Percentiles rank a stretch among this genome's conserved stretches.
Conservation (phyloP, 2,329 filamentous ascomycete genomes). For the Fusarium coicis region DNA sequence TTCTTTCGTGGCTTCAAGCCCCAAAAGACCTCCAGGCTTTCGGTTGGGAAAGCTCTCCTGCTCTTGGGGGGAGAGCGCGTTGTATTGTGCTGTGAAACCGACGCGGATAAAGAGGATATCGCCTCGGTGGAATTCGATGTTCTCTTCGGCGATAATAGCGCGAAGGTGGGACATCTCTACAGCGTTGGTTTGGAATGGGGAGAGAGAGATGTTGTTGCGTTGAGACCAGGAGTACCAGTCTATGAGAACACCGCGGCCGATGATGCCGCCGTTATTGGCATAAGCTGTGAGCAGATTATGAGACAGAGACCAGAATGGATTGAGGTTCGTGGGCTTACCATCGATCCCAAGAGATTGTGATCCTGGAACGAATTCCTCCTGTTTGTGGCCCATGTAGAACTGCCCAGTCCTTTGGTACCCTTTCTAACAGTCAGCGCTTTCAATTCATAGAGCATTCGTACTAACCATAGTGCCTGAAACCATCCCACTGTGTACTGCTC, state of each 20-base stretch:
- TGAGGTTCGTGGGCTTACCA: background rate
- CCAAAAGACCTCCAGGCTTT: background rate
- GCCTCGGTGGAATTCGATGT: background rate
- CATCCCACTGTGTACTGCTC: background rate
- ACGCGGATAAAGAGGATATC: background rate
- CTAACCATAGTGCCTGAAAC: background rate
- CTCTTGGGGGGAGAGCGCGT: background rate
- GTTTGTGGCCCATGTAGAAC: background rate
- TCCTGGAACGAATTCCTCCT: background rate
- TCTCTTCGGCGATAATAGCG: background rate
- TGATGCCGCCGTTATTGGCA: background rate
- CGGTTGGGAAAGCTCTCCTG: background rate
- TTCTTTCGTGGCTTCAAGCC: background rate
- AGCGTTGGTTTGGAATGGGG: background rate
- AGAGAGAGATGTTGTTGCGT: background rate
- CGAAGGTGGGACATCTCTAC: background rate
- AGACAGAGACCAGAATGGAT: rapidly evolving
- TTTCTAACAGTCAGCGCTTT: background rate
- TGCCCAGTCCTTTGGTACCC: background rate
- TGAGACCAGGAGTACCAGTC: background rate
- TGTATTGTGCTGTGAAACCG: background rate
- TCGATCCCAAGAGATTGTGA: background rate
- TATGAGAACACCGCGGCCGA: background rate
- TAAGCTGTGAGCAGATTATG: background rate
- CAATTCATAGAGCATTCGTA: no score